Conservation (phyloP, 176 grass and related monocot species). For the Eleusine indica region DNA sequence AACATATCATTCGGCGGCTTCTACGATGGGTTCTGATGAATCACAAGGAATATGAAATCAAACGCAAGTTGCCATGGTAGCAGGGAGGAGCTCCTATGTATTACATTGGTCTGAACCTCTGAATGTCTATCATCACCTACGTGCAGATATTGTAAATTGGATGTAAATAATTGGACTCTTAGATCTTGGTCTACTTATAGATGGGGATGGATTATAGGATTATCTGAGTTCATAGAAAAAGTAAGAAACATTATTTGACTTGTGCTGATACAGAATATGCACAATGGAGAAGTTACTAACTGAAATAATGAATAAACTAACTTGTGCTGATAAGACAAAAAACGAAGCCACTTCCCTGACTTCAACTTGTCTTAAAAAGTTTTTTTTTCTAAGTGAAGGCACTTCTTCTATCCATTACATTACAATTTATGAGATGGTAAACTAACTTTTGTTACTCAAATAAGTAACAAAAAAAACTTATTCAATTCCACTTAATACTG, state of each 20-base stretch:
- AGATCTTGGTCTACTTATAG: conserved; percentile 8
- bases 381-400: no score
- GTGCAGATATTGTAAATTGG: conserved; percentile 14
- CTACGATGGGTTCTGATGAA: conserved; percentile 65
- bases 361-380: no score
- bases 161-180: conserved; percentile 51
- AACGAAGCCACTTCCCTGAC: no score
- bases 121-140: background rate
- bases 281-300: no score
- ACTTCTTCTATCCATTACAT: no score
- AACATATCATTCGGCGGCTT: conserved; percentile 82
- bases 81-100: conserved; percentile 9
- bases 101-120: conserved; percentile 17
- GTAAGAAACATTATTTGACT: background rate
- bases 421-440: no score
- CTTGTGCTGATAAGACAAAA: no score
- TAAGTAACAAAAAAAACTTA: no score
- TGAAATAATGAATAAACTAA: no score
- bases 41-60: background rate
- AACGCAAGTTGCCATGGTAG: conserved; percentile 20
- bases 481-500: no score
- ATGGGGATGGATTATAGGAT: conserved; percentile 26
- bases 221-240: conserved; percentile 1
- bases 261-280: no score
- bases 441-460: no score